A percentile compares a stretch with the other conserved stretches of the same genome.
These are phyloP conservation scores for Leishmania major DNA, from an alignment of 208 protist genomes.

Conservation along the genomic window DNA sequence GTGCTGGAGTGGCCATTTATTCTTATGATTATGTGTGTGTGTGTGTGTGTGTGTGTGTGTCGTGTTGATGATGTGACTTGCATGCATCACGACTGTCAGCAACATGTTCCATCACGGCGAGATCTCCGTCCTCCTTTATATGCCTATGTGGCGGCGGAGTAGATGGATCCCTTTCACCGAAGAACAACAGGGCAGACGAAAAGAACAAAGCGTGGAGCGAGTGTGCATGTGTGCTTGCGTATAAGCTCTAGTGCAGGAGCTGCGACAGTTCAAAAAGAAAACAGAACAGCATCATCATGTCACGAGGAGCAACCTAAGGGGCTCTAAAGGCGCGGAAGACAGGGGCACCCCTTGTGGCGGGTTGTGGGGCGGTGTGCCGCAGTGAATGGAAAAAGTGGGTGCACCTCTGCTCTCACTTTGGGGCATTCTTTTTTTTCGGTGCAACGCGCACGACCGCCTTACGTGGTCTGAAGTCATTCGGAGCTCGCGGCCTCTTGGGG, in stretches of 20 bases:
- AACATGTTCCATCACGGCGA: not conserved
- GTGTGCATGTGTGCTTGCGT: not conserved
- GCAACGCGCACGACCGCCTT: not conserved
- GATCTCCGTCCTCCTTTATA: not conserved
- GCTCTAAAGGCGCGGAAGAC: not conserved
- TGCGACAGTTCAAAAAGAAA: not conserved
- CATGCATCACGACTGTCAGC: not conserved
- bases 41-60: not conserved
- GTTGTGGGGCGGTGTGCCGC: not conserved
- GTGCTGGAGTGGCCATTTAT: too few relatives aligned
- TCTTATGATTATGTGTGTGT: not conserved
- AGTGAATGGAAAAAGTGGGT: not conserved
- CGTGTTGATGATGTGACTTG: not conserved
- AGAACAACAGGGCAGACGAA: not conserved
- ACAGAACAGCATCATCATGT: not conserved
- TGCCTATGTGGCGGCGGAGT: not conserved
- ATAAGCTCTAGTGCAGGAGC: not conserved
- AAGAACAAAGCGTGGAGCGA: not conserved
- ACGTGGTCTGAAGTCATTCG: not conserved
- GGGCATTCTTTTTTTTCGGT: not conserved
- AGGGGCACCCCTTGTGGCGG: not conserved
- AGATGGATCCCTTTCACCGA: not conserved
- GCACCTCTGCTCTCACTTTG: not conserved
- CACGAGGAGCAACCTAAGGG: not conserved
- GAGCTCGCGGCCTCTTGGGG: not conserved